Base-by-base conservation (phyloP, 2,329 filamentous ascomycete genomes). In the Fusarium sp. region DNA sequence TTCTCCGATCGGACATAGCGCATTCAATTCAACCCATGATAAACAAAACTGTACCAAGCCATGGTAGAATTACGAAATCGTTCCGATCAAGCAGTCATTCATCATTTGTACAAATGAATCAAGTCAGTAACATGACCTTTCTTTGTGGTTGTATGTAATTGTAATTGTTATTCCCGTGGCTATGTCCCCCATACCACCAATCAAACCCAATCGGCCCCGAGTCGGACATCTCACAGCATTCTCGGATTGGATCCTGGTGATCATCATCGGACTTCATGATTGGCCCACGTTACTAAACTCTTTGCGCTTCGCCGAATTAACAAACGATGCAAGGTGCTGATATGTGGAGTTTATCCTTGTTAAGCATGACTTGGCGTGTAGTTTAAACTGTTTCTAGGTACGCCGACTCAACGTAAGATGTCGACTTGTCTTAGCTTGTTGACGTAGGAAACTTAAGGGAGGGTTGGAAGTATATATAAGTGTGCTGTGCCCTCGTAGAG, bases 11-110 rank as follows among this genome's bases (percentile, higher is more conserved):
- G 18, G 34, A n/a, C 34, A 37, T n/a, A n/a, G 3, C 31, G 5
- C 16, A 18, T 1, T 1, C 6, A n/a, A 6, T n/a, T 2, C 34
- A 37, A 6, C 9, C 3, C 6, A 37, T 11, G 18, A 37, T 18
- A n/a, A 7, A 6, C 6, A 0, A 37, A 37, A 4, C 3, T n/a
- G 10, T 6, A n/a, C 1, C 11, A 37, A n/a, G 2, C 1, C 6
- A 37, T 37, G 18, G 4, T 7, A 3, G 2, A 12, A n/a, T 12
- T 37, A 37, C 10, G 10, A 37, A 37, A 37, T n/a, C n/a, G n/a
- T n/a, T n/a, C n/a, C n/a, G n/a, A n/a, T n/a, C n/a, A n/a, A n/a
- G n/a, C n/a, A n/a, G n/a, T n/a, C n/a, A n/a, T n/a, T n/a, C n/a
- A n/a, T n/a, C n/a, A n/a, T n/a, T n/a, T n/a, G n/a, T n/a, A n/a